Evolutionary conservation across 306 rosid species (phyloP).

Genomic region (Acacia melanoxylon): DNA sequence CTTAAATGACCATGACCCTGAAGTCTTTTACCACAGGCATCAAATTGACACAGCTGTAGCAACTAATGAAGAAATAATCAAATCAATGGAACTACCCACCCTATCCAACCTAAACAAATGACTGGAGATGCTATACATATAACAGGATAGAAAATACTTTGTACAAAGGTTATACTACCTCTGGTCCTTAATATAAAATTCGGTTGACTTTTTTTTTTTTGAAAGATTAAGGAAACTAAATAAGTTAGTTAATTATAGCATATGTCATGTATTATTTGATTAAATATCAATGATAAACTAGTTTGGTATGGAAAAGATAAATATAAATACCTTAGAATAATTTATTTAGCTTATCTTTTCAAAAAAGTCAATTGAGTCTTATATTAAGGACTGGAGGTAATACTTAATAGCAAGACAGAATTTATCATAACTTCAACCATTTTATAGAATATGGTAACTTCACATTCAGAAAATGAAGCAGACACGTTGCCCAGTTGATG

Average conservation of each 20-base stretch:
- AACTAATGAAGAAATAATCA: background rate
- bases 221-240: too few relatives aligned
- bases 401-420: conserved; percentile 7
- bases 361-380: too few relatives aligned
- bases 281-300: too few relatives aligned
- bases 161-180: background rate
- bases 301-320: too few relatives aligned
- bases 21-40: background rate
- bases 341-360: too few relatives aligned
- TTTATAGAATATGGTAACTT: conserved; percentile 21
- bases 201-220: too few relatives aligned
- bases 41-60: conserved; percentile 5
- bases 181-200: too few relatives aligned
- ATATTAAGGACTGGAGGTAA: too few relatives aligned
- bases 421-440: conserved; percentile 1
- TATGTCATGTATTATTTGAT: too few relatives aligned
- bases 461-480: conserved; percentile 1
- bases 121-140: conserved; percentile 4
- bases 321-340: too few relatives aligned
- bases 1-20: conserved; percentile 14
- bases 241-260: too few relatives aligned
- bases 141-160: conserved; percentile 10
- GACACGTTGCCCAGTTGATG: conserved; percentile 5
- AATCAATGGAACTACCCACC: conserved; percentile 3
- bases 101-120: conserved; percentile 22